Evolutionary conservation across 2,329 filamentous ascomycete species (phyloP).

Genomic region (Pseudocercospora cruenta): DNA sequence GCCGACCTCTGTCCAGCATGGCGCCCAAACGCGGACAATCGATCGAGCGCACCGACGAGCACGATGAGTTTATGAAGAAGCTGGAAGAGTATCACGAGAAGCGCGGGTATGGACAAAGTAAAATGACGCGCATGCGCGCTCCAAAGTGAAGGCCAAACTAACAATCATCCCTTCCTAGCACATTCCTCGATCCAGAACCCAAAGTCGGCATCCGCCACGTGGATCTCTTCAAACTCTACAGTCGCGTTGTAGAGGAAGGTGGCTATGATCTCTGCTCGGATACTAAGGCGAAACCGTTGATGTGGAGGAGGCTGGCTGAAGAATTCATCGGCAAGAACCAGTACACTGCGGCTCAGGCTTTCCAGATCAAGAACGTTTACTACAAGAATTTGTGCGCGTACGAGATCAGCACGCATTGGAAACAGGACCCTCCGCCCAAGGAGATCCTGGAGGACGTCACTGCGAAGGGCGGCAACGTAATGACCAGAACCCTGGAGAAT

Average conservation of each 20-base stretch:
- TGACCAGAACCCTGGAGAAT: conserved; percentile 78
- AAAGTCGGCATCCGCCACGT: conserved; percentile 77
- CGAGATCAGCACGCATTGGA: conserved; percentile 78
- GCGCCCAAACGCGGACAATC: conserved; percentile 52
- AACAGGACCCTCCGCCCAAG: conserved; percentile 80
- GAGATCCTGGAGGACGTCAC: conserved; percentile 81
- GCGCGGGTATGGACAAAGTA: conserved; percentile 61
- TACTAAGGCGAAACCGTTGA: conserved; percentile 74
- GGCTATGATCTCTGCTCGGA: conserved; percentile 79
- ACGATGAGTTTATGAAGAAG: conserved; percentile 76
- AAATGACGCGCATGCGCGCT: background rate
- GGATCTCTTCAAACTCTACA: conserved; percentile 78
- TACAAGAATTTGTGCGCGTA: conserved; percentile 85
- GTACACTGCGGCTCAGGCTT: conserved; percentile 81
- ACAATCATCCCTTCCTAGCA: conserved; percentile 50
- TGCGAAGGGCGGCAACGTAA: conserved; percentile 79
- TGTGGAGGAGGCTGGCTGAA: conserved; percentile 78
- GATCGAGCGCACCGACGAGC: conserved; percentile 63
- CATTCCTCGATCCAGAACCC: conserved; percentile 76
- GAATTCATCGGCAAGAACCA: conserved; percentile 74
- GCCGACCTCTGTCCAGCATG: conserved; percentile 38
- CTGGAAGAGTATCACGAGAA: conserved; percentile 75
- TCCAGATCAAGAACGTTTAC: conserved; percentile 83
- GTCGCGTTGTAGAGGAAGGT: conserved; percentile 73
- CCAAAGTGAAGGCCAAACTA: conserved; percentile 13